These are phyloP conservation scores for Xylariaceae sp. DNA, from an alignment of 2,329 filamentous ascomycete species.

Conservation along the genomic window DNA sequence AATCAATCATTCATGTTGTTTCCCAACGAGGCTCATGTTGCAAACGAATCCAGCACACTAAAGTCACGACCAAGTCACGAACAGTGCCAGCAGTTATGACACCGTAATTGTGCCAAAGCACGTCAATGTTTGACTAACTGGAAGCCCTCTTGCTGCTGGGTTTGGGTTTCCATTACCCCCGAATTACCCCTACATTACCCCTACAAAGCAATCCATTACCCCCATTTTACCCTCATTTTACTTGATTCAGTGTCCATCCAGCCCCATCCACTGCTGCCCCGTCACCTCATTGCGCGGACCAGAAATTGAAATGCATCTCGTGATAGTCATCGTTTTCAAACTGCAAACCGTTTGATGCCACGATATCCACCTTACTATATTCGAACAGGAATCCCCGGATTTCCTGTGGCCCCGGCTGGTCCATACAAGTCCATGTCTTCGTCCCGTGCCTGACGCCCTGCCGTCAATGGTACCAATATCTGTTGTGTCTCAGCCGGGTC, in stretches of 20 bases:
- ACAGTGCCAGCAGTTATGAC: slow-evolving; percentile 6
- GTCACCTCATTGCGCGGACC: slow-evolving; percentile 29
- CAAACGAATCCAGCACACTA: no score
- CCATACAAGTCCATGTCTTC: no score
- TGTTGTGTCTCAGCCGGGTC: no score
- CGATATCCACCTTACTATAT: no score
- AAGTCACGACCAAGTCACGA: neutral
- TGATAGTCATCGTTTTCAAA: slow-evolving; percentile 24
- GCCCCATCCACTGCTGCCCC: slow-evolving; percentile 24
- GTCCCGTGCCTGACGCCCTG: no score
- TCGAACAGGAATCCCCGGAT: no score
- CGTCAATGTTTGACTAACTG: slow-evolving; percentile 20
- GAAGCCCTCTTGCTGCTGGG: slow-evolving; percentile 12
- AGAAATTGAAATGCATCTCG: slow-evolving; percentile 24
- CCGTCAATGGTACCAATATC: no score
- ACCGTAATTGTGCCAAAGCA: slow-evolving; percentile 15
- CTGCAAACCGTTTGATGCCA: no score
- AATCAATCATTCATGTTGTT: no score
- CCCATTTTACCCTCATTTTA: slow-evolving; percentile 29
- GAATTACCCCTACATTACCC: no score
- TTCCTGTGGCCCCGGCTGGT: no score
- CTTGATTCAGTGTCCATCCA: slow-evolving; percentile 28
- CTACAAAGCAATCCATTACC: slow-evolving; percentile 26
- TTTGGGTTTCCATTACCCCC: slow-evolving; percentile 21
- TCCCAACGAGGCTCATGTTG: no score